phyloP scores from a whole-genome alignment of 2,329 filamentous ascomycete species.

The Arthrobotrys sphaeroides region DNA sequence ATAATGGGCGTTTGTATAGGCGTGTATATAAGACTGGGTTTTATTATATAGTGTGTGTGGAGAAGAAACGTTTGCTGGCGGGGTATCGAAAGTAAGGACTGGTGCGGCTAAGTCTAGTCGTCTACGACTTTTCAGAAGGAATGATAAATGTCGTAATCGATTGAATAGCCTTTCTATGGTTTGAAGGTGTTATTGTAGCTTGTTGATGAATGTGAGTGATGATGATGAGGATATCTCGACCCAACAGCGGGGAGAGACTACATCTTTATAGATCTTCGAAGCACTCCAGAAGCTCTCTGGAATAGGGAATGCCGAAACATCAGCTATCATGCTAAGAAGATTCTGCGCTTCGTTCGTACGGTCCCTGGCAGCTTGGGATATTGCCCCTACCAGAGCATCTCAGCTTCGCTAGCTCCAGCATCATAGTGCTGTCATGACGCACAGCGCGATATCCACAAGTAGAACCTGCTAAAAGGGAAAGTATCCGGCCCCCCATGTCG shows the following conservation, averaged over 20 bases:
- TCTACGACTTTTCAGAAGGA: neutral
- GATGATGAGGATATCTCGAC: constrained; percentile 21
- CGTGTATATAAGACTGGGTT: neutral
- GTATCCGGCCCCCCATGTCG: constrained; percentile 22
- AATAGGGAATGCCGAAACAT: neutral
- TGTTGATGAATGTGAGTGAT: constrained; percentile 15
- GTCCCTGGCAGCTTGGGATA: constrained; percentile 17
- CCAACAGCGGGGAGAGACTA: neutral
- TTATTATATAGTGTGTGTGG: neutral
- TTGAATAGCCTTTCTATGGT: neutral
- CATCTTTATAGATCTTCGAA: constrained; percentile 41
- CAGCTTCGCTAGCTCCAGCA: constrained; percentile 31
- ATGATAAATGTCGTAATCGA: neutral
- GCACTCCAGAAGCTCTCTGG: neutral
- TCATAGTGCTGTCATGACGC: constrained; percentile 53
- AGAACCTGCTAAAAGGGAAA: constrained; percentile 46
- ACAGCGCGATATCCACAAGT: constrained; percentile 45
- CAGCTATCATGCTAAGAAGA: constrained; percentile 21
- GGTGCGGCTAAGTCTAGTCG: neutral
- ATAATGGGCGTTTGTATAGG: neutral
- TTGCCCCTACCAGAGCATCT: constrained; percentile 6
- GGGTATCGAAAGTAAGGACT: neutral
- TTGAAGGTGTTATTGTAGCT: neutral
- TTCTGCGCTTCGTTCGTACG: constrained; percentile 29
- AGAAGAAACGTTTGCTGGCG: neutral